Base-by-base conservation (phyloP, 2,329 filamentous ascomycete species). In the Cladophialophora immunda region DNA sequence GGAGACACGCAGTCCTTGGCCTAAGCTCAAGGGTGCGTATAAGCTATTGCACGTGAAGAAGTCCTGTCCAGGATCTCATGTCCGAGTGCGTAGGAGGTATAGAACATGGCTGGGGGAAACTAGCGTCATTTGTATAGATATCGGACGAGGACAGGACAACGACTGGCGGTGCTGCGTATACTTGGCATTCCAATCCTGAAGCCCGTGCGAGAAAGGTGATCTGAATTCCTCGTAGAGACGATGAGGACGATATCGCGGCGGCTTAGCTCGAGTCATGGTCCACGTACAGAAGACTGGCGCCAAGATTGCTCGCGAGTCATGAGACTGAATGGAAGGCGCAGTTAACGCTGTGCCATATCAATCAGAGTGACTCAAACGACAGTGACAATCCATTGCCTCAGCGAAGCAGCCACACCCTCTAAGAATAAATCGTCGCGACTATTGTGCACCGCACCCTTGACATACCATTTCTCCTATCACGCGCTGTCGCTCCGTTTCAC, bases 321-420 rank as follows among this genome's bases (percentile, higher is more conserved):
- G 53, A 27, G 45, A 3, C 13, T 55, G 17, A n/a, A 30, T 32
- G 53, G 27, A 9, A 55, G 9, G 13, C 27, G 53, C 32, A 55
- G 32, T 55, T 55, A 29, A 55, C 27, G 4, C 19, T 7, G 29
- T 4, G 17, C 32, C 29, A 34, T 55, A 55, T 36, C 32, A 25
- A 50, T 50, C 45, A 50, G 22, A 50, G 45, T 55, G 53, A 30
- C 17, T 55, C 27, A 19, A 19, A 55, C 53, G 29, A 19, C 53
- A 22, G 27, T 55, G 53, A 55, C 53, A 19, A 19, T 17, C 15
- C 17, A 55, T 55, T 36, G 53, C 32, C 53, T 55, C 13, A 55
- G n/a, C 17, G 19, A n/a, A 27, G 13, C 53, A 55, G 32, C 27
- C 27, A 34, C 53, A n/a, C 7, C 9, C 27, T 34, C 13, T 6